Percentiles rank a stretch among this genome's conserved stretches.
These are phyloP conservation scores for Cystobasidium onofrii DNA, from an alignment of 768 basidiomycete species.

Conservation along the genomic window DNA sequence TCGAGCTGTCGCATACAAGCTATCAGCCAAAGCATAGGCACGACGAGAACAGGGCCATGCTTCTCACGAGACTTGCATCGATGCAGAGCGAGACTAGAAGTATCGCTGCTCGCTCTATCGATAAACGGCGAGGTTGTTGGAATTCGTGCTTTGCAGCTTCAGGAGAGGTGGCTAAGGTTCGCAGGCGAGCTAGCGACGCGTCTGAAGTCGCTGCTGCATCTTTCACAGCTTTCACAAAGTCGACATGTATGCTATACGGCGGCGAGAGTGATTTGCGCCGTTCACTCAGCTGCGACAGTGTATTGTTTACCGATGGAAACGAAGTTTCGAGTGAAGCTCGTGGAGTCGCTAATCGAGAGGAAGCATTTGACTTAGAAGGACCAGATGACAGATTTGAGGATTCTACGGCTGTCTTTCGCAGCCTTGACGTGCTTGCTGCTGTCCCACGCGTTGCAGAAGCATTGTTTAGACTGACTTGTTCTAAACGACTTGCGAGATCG, in stretches of 20 bases:
- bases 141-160: neutral
- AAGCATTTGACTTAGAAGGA: neutral
- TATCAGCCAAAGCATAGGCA: neutral
- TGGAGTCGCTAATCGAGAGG: neutral
- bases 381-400: neutral
- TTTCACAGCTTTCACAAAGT: neutral
- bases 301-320: slow-evolving; percentile 10
- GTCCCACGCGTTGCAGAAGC: neutral
- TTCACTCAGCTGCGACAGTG: neutral
- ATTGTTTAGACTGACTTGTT: neutral
- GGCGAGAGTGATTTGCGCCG: neutral
- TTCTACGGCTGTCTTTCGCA: neutral
- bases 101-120: slow-evolving; percentile 12
- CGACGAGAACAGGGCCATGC: neutral
- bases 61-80: neutral
- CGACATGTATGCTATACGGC: neutral
- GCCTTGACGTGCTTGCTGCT: neutral
- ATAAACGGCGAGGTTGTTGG: neutral
- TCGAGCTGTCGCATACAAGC: neutral
- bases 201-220: neutral
- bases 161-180: neutral
- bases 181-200: neutral
- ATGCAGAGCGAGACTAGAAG: slow-evolving; percentile 10
- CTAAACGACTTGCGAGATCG: neutral
- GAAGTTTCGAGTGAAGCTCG: neutral